phyloP scores from a whole-genome alignment of 257 asterid genomes.

The Gardenia jasminoides region DNA sequence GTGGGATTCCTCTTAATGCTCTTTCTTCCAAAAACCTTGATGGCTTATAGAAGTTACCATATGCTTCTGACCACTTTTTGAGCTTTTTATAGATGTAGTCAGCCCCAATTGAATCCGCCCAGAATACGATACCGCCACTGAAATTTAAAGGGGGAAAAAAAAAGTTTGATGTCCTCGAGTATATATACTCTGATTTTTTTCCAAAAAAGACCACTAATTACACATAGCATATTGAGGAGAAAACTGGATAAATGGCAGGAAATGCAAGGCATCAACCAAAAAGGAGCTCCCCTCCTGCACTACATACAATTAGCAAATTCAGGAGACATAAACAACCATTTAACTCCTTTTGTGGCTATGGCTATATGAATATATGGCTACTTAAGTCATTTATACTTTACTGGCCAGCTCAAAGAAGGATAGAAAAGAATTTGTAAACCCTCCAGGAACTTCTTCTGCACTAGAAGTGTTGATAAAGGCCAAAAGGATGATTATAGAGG shows the following conservation, averaged over 20 bases:
- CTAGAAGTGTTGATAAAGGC: too few relatives aligned
- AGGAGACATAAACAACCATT: too few relatives aligned
- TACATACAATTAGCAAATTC: too few relatives aligned
- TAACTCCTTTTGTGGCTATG: too few relatives aligned
- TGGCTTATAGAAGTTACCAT: constrained; percentile 80
- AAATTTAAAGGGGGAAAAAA: constrained; percentile 24
- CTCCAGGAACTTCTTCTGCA: too few relatives aligned
- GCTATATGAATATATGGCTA: too few relatives aligned
- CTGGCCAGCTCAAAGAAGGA: too few relatives aligned
- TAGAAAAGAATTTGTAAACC: too few relatives aligned
- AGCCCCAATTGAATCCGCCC: constrained; percentile 97
- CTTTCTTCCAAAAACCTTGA: constrained; percentile 83
- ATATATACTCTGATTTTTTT: neutral
- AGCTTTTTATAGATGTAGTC: constrained; percentile 67
- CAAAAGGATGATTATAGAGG: neutral
- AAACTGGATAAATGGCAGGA: neutral
- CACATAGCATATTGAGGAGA: neutral
- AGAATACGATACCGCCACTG: constrained; percentile 94
- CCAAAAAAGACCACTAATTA: neutral
- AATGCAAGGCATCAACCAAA: too few relatives aligned
- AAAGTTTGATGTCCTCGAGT: neutral
- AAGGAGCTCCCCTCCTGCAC: too few relatives aligned
- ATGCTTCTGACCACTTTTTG: constrained; percentile 62
- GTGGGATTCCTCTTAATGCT: constrained; percentile 75
- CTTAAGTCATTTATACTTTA: too few relatives aligned